Evolutionary conservation across 345 rosid genomes (phyloP).

Genomic region (Aurinia saxatilis): DNA sequence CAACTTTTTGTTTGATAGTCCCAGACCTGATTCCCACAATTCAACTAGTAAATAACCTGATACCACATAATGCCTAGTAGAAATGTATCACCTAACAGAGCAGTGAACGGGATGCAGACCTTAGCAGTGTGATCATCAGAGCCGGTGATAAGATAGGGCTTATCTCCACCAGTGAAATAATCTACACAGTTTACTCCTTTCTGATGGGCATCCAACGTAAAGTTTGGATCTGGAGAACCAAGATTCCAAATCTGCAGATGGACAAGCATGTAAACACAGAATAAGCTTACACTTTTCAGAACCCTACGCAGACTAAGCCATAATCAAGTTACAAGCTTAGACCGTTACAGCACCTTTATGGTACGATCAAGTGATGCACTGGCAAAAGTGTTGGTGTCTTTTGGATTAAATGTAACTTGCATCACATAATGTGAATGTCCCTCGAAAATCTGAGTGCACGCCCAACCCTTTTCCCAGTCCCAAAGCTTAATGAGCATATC

Average conservation of each 20-base stretch:
- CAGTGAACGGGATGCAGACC: conserved; percentile 33
- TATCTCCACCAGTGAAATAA: conserved; percentile 93
- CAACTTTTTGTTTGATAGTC: conserved; percentile 84
- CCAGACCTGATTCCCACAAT: conserved; percentile 53
- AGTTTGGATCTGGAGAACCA: conserved; percentile 91
- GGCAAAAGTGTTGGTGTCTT: conserved; percentile 89
- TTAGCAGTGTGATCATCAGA: conserved; percentile 96
- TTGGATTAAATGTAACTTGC: conserved; percentile 94
- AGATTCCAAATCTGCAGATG: conserved; percentile 79
- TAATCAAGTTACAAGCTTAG: background rate
- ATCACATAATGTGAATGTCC: conserved; percentile 99
- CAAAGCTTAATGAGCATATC: conserved; percentile 99
- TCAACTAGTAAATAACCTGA: conserved; percentile 20
- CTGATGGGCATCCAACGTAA: conserved; percentile 90
- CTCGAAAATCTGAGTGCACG: conserved; percentile 83
- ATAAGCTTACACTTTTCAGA: conserved; percentile 4
- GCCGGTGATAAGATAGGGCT: conserved; percentile 84
- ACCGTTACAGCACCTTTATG: conserved; percentile 47
- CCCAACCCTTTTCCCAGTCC: conserved; percentile 99
- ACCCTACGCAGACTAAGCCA: background rate
- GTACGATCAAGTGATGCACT: conserved; percentile 98
- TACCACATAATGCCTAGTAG: background rate
- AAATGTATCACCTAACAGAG: conserved; percentile 1
- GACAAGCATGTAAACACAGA: conserved; percentile 12
- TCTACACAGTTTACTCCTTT: conserved; percentile 93